Base-by-base conservation (phyloP, 208 protist genomes). In the Acanthamoeba healyi region DNA sequence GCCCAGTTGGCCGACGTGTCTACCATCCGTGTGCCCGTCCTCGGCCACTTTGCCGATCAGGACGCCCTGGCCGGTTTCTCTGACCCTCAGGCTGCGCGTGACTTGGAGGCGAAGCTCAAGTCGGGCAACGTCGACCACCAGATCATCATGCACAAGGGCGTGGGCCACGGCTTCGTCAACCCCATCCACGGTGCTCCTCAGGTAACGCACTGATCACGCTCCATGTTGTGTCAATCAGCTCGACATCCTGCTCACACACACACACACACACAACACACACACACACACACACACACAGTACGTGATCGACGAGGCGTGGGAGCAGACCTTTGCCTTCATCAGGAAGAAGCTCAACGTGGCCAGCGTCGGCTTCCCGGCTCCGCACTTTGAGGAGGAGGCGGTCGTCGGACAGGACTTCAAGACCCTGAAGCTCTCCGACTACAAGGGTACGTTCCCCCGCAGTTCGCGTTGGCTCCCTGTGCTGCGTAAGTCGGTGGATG, bases 91-190 rank as follows among this genome's bases (percentile, higher is more conserved):
- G 79, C 79, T 7, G 79, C 26, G 14, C 49, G 51, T 32, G 79
- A 32, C 15, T 22, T 88, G 79, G 44, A 56, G 79, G 49, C 2
- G 42, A 88, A 88, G 51, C 51, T 88, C 26, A 51, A 58, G 79
- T n/a, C 42, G 4, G 51, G 17, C 51, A 42, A 42, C 26, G 51
- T 40, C 79, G 79, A 65, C 24, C 24, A 12, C 36, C 26, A 88
- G 79, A 3, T 88, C 3, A 38, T 88, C 7, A 36, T 34, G 51
- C 51, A 88, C 32, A 38, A n/a, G 79, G 79, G 79, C 14, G 79
- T 88, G 51, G 44, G 44, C 79, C 79, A 88, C 36, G 79, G 79
- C 42, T 88, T 88, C 46, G 51, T 88, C 29, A 88, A 88, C 79
- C 79, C 79, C 42, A 88, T 88, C 15, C 44, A 88, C 36, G 9